Base-by-base conservation (phyloP, 192 early-diverging fungal species). In the Entophlyctis luteolus region DNA sequence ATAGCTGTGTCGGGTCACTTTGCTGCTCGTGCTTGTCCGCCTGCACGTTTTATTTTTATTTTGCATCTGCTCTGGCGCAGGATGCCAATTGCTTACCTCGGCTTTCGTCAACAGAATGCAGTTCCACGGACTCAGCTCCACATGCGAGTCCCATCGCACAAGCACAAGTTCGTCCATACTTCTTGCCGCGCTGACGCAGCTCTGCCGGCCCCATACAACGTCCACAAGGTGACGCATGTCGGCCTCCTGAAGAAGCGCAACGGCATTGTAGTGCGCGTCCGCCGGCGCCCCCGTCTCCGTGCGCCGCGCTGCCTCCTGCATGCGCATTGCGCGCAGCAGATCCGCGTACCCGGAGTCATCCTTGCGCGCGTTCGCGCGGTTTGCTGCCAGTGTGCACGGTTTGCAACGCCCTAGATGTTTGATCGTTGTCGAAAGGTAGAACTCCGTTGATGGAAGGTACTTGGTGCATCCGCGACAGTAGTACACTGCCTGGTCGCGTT, bases 351-450 rank as follows among this genome's bases (percentile, higher is more conserved):
- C 56, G 8, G 75, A 71, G 55, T 83, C 83, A 70, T 85, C 75
- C 25, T 78, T 72, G 31, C 80, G 79, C n/a, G 78, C 48, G 12
- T 56, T 76, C 0, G 83, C 83, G 16, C 79, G 39, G 57, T 85
- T 85, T 36, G 79, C 70, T 23, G 77, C 71, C 4, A 66, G 65
- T 2, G 77, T 74, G 72, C 84, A 85, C 4, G 56, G 56, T 67
- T 80, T 79, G 70, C 84, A 85, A 50, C 75, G 78, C 22, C 84
- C 84, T 12, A 85, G 68, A 37, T 85, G 74, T 16, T 58, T 75
- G 29, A 85, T 22, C 12, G 79, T 85, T 4, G 84, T 85, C 2
- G 82, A 82, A n/a, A 85, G 74, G 68, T 85, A 85, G 38, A 85
- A 85, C 36, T 75, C 70, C 4, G 84, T 85, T 10, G 80, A 83